Evolutionary conservation across 1,284 basidiomycete genomes (phyloP).

Genomic region (Hypsizygus ulmarius): DNA sequence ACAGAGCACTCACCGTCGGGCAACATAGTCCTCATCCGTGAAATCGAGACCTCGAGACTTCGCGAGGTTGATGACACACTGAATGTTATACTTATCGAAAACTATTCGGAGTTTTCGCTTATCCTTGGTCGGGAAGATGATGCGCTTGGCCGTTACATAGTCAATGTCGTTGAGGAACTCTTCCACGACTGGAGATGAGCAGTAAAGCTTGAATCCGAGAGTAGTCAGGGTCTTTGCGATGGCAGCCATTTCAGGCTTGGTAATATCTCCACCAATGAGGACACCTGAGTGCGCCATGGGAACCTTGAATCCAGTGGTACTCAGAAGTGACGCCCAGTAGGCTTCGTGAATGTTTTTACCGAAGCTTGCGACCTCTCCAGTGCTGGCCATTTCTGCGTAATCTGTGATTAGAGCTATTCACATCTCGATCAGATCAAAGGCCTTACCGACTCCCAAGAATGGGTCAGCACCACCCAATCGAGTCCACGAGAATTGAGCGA

Average conservation of each 20-base stretch:
- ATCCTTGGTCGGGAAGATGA: slow-evolving; percentile 96
- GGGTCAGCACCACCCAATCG: slow-evolving; percentile 93
- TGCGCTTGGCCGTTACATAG: slow-evolving; percentile 80
- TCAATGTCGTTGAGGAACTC: slow-evolving; percentile 80
- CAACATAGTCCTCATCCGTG: slow-evolving; percentile 95
- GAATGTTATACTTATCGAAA: slow-evolving; percentile 93
- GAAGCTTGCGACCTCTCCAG: slow-evolving; percentile 98
- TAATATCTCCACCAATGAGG: slow-evolving; percentile 84
- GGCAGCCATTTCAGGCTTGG: slow-evolving; percentile 76
- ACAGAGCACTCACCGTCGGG: slow-evolving; percentile 60
- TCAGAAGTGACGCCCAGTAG: slow-evolving; percentile 91
- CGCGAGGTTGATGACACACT: slow-evolving; percentile 94
- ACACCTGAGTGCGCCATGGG: slow-evolving; percentile 82
- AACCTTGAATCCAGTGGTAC: slow-evolving; percentile 89
- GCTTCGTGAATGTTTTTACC: slow-evolving; percentile 94
- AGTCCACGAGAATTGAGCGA: slow-evolving; percentile 99
- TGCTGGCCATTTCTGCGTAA: slow-evolving; percentile 91
- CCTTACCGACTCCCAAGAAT: slow-evolving; percentile 91
- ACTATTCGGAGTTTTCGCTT: slow-evolving; percentile 94
- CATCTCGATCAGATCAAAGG: background rate
- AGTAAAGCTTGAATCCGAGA: slow-evolving; percentile 91
- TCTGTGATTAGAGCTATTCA: background rate
- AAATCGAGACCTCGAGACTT: slow-evolving; percentile 76
- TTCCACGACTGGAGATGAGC: slow-evolving; percentile 81
- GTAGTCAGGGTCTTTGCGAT: slow-evolving; percentile 78